Evolutionary conservation across 1,284 basidiomycete genomes (phyloP), one percentile per base, ranked within the genome.

Genomic region (Anthracocystis setariae): DNA sequence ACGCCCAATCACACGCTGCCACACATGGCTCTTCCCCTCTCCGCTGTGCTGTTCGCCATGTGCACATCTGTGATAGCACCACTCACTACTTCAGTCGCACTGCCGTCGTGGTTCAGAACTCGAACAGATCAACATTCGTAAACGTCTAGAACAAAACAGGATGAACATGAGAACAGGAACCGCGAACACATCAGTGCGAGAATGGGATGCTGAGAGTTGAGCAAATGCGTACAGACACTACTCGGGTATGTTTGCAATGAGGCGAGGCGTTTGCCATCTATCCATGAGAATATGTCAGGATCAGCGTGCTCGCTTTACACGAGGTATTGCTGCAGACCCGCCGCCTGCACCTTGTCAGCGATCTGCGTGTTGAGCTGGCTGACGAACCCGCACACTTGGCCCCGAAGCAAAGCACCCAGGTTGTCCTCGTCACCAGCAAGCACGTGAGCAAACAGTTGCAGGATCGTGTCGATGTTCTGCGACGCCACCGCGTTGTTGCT

Each of bases 371-470:
- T 92, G 82, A 99, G 86, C 67, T 89, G 88, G 42, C 86, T 86
- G 63, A 98, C 86, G 47, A 98, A 87, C 39, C 88, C 86, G 44
- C 74, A 73, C 12, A 78, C 46, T 63, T 82, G 77, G 21, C 80
- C 81, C 17, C 81, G 73, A 90, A 83, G 92, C 44, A 77, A 65
- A 17, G 73, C 77, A 35, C 78, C 76, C 13, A 81, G 63, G 57
- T 76, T 72, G 44, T 80, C 78, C 47, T 76, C 72, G 24, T 76
- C 69, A 49, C 78, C 77, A 24, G 71, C 90, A 25, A 98, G 87
- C 43, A 95, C 93, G 82, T 90, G 88, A 15, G 88, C 89, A 76
- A 98, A 96, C 42, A 95, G 90, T 23, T 86, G 85, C 29, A 98
- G 86, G 46, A 99, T 86, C 55, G 88, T 87, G 82, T 96, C 93